Evolutionary conservation across 1,139 yeast genomes (phyloP), one percentile per base, ranked within the genome.

Genomic region (Blastobotrys buckinghamii): DNA sequence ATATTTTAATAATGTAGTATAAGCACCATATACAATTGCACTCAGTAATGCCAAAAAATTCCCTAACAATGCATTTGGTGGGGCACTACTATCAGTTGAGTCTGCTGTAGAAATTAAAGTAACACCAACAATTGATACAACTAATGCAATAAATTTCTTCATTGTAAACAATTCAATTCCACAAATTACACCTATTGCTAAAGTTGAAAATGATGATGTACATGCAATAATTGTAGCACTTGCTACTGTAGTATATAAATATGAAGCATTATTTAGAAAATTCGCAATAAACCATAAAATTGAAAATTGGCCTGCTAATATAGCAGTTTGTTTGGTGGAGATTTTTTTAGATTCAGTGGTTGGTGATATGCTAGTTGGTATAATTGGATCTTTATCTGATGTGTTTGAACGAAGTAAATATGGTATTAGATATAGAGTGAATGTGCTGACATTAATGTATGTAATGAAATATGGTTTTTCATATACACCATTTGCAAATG

Each of bases 391-490:
- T 20, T 27, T 22, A 29, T 35, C 22, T 29, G 33, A 15, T 10
- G 38, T 44, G n/a, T 29, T 2, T 22, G 46, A 42, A 9, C 55
- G 54, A 15, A 50, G n/a, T 34, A 57, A 44, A 49, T 70, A 52
- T 1, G 96, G 95, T 27, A 84, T 65, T 46, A 92, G 71, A 63
- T 90, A 92, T 48, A 92, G 72, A 12, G 80, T 73, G 63, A 92
- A 92, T 22, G 94, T 79, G 6, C 90, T 82, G 0, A 97, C 90
- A 68, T 90, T 92, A 55, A 90, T 66, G 69, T 90, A 92, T 1
- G 98, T 92, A 57, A 92, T 85, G 56, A 90, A 78, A 62, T 88
- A 90, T n/a, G 98, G 98, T 66, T 92, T 92, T 45, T 89, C 70
- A 65, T 89, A 92, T 29, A 75, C 71, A 52, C 77, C 78, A 45